Evolutionary conservation across 345 rosid genomes (phyloP), one percentile per base, ranked within the genome.

Genomic region (Geranium rotundifolium): DNA sequence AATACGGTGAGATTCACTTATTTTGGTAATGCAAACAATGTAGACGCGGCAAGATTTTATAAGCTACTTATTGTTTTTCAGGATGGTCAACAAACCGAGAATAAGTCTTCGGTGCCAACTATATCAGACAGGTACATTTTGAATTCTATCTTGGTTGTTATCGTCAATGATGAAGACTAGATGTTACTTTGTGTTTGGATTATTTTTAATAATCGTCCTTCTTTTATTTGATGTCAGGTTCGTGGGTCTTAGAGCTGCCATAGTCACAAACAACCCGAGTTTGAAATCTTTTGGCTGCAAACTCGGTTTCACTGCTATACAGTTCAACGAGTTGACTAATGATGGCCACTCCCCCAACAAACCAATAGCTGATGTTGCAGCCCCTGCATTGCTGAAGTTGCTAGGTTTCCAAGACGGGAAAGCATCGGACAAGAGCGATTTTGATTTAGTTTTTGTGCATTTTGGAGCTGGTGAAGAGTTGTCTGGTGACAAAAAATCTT

Each of bases 171-270:
- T 54, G 0, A 41, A 49, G 63, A 1, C n/a, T 37, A 16, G 50
- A 23, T 2, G 61, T 41, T 12, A 7, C 31, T n/a, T 7, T 65
- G 27, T 19, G 4, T 59, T 20, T 49, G 1, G 39, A 23, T 23
- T 23, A 23, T 23, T 23, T 1, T 23, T 23, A 23, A 23, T 23
- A 23, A 23, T 23, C 27, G 27, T 23, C 27, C 27, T 23, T 63
- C 61, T 19, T 37, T 61, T 18, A 30, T 65, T 63, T 15, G 27
- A 39, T 30, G 58, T 65, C 76, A 92, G 96, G 79, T 92, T 87
- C 69, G 80, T 82, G 95, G 97, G 92, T 65, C 68, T 92, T 82
- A 92, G 67, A 78, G 85, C 88, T 71, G 89, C 91, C 70, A 37
- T 85, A 34, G 64, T 90, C 30, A 85, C 90, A 0, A 80, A 77